phyloP scores from a whole-genome alignment of 108 stramenopile species.

The Cyclotella cryptica region DNA sequence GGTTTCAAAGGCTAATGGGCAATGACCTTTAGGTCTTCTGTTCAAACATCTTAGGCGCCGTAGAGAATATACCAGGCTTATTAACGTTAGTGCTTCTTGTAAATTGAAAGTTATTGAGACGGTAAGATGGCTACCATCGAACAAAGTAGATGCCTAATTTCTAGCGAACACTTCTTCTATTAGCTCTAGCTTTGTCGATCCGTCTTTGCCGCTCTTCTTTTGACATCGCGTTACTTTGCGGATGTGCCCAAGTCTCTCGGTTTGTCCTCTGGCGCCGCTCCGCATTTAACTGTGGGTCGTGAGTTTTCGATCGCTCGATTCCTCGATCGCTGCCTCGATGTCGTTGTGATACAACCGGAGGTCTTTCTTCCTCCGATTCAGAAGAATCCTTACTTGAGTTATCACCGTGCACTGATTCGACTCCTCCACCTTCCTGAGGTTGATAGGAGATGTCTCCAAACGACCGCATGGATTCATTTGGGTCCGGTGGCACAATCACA shows the following conservation, averaged over 20 bases:
- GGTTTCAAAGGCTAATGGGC: slow-evolving; percentile 58
- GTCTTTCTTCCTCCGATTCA: background rate
- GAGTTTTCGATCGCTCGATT: background rate
- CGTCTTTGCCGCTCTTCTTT: slow-evolving; percentile 19
- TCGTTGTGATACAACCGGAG: background rate
- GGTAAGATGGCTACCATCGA: background rate
- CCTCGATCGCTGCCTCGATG: background rate
- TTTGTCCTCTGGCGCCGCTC: background rate
- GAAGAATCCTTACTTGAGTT: background rate
- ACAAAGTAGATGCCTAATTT: too few relatives aligned
- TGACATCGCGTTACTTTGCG: slow-evolving; percentile 6
- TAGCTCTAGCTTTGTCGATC: slow-evolving; percentile 15
- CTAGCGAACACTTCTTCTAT: slow-evolving; percentile 8
- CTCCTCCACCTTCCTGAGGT: slow-evolving; percentile 1
- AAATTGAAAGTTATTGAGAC: background rate
- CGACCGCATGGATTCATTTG: background rate
- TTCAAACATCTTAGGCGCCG: background rate
- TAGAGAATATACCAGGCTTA: background rate
- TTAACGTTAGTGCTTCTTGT: too few relatives aligned
- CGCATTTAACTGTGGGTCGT: background rate
- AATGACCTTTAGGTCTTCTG: background rate
- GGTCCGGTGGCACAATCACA: slow-evolving; percentile 3
- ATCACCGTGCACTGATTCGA: background rate
- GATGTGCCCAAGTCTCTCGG: background rate
- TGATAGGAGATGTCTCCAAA: background rate